Evolutionary conservation across 768 basidiomycete genomes (phyloP), one percentile per base, ranked within the genome.

Genomic region (Lentinula sp.): DNA sequence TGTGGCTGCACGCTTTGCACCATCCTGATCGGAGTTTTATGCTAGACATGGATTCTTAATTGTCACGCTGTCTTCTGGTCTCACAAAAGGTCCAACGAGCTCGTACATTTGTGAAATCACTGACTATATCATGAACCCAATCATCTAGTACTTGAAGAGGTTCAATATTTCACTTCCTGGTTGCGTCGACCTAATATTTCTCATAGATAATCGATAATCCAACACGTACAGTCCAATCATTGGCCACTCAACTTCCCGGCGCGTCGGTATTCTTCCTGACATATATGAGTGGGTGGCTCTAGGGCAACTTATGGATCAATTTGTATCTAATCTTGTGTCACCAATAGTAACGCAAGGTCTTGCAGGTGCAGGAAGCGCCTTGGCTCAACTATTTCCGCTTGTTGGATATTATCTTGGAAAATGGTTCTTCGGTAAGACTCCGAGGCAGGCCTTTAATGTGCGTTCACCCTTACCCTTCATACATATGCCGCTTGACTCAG

Each of bases 11-110:
- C 15, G 6, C 10, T 16, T 35, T 35, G 18, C 46, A 7, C 36
- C 6, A 61, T 10, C 7, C 55, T 9, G 33, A 23, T 56, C 37
- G 8, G 13, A 12, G 36, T 18, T 33, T n/a, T 13, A 20, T 20
- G 13, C 9, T 57, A 82, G 81, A 33, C 86, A 90, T 69, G 87
- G 87, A 62, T 91, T 91, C 78, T 75, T 91, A 60, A 80, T 88
- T 64, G 85, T 87, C 46, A 89, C 87, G 2, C 68, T 90, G 49
- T 77, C 81, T 8, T 85, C 85, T 23, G 84, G 85, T 43, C 71
- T 90, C 42, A 81, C 86, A 71, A 64, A 66, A 70, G n/a, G 73
- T 28, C 72, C 54, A 55, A 64, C 15, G 4, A 15, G 4, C 35
- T 15, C 37, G 18, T 54, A 33, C 13, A 16, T 35, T 35, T n/a